Conservation (phyloP, 1,284 basidiomycete species). For the Fereydounia khargensis region DNA sequence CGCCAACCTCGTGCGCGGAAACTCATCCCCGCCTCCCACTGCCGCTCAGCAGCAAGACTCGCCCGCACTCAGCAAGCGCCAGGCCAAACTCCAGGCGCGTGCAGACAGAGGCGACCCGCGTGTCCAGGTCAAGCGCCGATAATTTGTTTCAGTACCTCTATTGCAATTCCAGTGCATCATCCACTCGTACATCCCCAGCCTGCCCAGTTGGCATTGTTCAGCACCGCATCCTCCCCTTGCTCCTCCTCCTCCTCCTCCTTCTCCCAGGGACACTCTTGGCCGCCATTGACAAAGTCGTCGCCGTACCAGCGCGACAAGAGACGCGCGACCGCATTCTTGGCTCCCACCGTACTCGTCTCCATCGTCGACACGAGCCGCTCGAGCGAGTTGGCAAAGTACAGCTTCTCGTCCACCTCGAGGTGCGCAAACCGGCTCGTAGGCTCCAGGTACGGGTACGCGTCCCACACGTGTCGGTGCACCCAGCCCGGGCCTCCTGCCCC, state of each 20-base stretch:
- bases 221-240: conserved; percentile 8
- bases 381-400: conserved; percentile 86
- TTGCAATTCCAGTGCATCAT: not conserved
- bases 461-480: conserved; percentile 74
- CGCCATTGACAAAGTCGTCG: conserved; percentile 42
- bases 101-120: conserved; percentile 43
- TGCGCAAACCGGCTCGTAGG: conserved; percentile 71
- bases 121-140: conserved; percentile 22
- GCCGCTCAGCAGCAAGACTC: conserved; percentile 11
- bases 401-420: conserved; percentile 69
- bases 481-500: conserved; percentile 61
- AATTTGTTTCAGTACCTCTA: not conserved
- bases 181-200: conserved; percentile 43
- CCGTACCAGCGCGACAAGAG: conserved; percentile 45
- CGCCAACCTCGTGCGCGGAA: conserved; percentile 1
- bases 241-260: conserved; percentile 1
- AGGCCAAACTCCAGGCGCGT: conserved; percentile 52
- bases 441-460: conserved; percentile 64
- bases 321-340: conserved; percentile 67
- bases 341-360: conserved; percentile 84
- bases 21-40: conserved; percentile 1
- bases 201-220: conserved; percentile 37
- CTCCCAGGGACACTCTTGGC: conserved; percentile 20
- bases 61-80: conserved; percentile 41
- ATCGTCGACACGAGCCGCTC: conserved; percentile 67